phyloP scores from a whole-genome alignment of 805 yeast genomes.

The Lipomyces spencermartinsiae region DNA sequence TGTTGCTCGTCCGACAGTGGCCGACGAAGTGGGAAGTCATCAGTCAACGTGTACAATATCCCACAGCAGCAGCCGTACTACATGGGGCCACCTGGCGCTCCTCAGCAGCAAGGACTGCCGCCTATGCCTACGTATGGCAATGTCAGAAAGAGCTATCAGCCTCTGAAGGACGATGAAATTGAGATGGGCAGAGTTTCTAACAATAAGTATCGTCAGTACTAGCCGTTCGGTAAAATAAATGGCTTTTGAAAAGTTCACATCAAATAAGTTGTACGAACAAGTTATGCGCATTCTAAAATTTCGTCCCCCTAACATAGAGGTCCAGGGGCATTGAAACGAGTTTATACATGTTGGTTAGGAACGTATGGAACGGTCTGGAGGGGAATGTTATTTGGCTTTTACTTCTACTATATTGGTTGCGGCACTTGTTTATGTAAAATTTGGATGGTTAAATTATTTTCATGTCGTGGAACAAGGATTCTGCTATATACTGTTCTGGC shows the following conservation, averaged over 20 bases:
- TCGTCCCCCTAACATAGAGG: neutral
- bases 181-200: conserved; percentile 30
- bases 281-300: neutral
- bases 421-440: neutral
- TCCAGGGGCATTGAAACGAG: neutral
- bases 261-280: neutral
- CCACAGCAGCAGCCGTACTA: conserved; percentile 31
- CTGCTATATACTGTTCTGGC: too few species aligned
- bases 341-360: neutral
- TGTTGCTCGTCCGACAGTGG: conserved; percentile 13
- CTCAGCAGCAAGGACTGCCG: conserved; percentile 4
- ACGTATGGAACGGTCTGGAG: neutral
- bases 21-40: conserved; percentile 10
- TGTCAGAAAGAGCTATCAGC: conserved; percentile 12
- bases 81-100: conserved; percentile 28
- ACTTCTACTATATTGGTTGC: neutral
- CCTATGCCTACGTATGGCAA: conserved; percentile 13
- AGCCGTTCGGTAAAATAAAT: neutral
- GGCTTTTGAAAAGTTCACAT: neutral
- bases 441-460: neutral
- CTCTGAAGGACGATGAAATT: conserved; percentile 22
- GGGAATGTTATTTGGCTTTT: neutral
- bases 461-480: neutral
- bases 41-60: conserved; percentile 16
- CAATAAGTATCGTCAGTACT: neutral